Evolutionary conservation across 2,329 filamentous ascomycete species (phyloP).

Genomic region (Apiospora aurea): DNA sequence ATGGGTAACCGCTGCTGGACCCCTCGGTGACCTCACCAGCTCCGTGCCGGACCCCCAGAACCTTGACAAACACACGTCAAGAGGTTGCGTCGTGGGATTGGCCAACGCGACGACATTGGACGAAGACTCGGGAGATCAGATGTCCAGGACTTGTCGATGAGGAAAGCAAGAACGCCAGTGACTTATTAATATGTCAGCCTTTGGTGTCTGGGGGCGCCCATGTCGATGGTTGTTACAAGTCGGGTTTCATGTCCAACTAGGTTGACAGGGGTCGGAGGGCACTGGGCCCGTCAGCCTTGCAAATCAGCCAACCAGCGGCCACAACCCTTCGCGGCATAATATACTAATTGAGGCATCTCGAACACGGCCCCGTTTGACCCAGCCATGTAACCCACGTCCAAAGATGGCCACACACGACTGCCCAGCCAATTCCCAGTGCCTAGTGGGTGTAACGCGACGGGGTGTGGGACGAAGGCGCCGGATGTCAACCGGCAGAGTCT

Average conservation of each 20-base stretch:
- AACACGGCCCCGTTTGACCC: slow-evolving; percentile 26
- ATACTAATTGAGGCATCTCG: slow-evolving; percentile 23
- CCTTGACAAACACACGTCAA: slow-evolving; percentile 18
- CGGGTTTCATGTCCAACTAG: slow-evolving; percentile 25
- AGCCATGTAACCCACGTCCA: slow-evolving; percentile 21
- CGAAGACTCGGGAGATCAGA: neutral
- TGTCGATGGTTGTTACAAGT: slow-evolving; percentile 25
- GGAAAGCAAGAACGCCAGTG: neutral
- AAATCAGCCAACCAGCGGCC: slow-evolving; percentile 22
- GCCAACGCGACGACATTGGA: neutral
- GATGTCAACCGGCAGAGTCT: neutral
- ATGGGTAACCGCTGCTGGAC: neutral
- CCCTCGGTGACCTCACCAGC: neutral
- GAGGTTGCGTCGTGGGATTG: neutral
- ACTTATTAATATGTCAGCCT: slow-evolving; percentile 11
- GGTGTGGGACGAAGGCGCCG: slow-evolving; percentile 15
- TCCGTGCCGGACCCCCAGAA: neutral
- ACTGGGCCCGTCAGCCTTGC: slow-evolving; percentile 23
- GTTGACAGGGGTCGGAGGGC: slow-evolving; percentile 15
- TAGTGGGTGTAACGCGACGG: slow-evolving; percentile 12
- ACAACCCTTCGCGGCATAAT: slow-evolving; percentile 20
- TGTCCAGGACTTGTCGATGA: neutral
- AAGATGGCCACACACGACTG: slow-evolving; percentile 18
- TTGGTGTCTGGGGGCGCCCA: slow-evolving; percentile 10
- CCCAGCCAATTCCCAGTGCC: neutral